Evolutionary conservation across 2,329 filamentous ascomycete genomes (phyloP).

Genomic region (Exophiala aquamarina): DNA sequence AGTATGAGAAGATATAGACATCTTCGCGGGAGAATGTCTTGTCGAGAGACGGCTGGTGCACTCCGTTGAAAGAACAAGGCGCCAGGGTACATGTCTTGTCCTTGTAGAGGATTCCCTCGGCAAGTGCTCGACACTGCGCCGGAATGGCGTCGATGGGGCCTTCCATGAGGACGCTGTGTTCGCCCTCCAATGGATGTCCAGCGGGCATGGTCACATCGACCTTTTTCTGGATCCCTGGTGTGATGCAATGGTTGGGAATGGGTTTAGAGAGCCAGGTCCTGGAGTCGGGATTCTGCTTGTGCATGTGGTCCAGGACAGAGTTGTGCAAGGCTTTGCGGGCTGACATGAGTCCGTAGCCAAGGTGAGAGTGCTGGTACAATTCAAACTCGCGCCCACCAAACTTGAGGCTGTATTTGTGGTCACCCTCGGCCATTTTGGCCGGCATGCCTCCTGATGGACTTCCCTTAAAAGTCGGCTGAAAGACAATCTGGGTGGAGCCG

Average conservation of each 20-base stretch:
- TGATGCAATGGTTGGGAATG: slow-evolving; percentile 82
- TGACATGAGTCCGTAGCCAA: slow-evolving; percentile 95
- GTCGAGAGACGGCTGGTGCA: slow-evolving; percentile 86
- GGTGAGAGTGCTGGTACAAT: slow-evolving; percentile 96
- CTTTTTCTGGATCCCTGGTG: slow-evolving; percentile 72
- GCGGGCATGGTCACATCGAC: slow-evolving; percentile 71
- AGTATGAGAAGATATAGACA: slow-evolving; percentile 96
- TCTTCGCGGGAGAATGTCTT: slow-evolving; percentile 93
- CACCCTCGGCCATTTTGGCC: slow-evolving; percentile 78
- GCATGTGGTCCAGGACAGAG: slow-evolving; percentile 69
- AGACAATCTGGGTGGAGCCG: slow-evolving; percentile 97
- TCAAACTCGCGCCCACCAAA: slow-evolving; percentile 91
- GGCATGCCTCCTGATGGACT: slow-evolving; percentile 75
- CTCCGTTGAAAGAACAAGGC: slow-evolving; percentile 97
- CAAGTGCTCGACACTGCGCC: slow-evolving; percentile 84
- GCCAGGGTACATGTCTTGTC: slow-evolving; percentile 76
- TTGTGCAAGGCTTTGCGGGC: slow-evolving; percentile 85
- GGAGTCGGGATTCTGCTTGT: slow-evolving; percentile 61
- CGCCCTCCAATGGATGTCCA: slow-evolving; percentile 64
- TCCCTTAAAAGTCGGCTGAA: slow-evolving; percentile 87
- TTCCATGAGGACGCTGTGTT: slow-evolving; percentile 77
- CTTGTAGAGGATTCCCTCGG: slow-evolving; percentile 89
- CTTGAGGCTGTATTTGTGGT: slow-evolving; percentile 90
- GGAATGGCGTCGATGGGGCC: slow-evolving; percentile 74
- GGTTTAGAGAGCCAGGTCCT: slow-evolving; percentile 68